These are phyloP conservation scores for Eucalyptus lansdowneana DNA, from an alignment of 345 rosid species.

Conservation along the genomic window DNA sequence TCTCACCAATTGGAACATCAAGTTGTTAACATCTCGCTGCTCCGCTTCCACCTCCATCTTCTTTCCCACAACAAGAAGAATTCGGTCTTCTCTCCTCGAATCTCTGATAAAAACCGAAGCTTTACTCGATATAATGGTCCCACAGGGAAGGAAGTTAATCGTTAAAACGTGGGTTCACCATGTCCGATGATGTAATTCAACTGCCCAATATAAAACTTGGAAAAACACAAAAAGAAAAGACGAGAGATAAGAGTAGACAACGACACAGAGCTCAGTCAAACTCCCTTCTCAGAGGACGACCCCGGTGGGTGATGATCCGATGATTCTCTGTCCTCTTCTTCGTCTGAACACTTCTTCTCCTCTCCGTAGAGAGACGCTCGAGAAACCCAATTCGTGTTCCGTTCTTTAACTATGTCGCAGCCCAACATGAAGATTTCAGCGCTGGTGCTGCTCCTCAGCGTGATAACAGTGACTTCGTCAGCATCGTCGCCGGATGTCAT, in stretches of 20 bases:
- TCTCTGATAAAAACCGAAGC: background rate
- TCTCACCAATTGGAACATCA: conserved; percentile 69
- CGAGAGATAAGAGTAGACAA: background rate
- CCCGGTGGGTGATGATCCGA: background rate
- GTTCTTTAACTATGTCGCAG: background rate
- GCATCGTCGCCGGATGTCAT: conserved; percentile 19
- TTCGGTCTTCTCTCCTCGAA: background rate
- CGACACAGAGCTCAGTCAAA: background rate
- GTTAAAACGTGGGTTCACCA: background rate
- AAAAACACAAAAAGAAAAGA: background rate
- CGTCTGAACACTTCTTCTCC: background rate
- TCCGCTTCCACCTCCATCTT: conserved; percentile 24
- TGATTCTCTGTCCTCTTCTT: background rate
- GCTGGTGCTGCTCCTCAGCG: conserved; percentile 2
- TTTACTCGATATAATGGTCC: conserved; percentile 2
- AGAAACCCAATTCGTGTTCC: background rate
- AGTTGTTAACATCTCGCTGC: conserved; percentile 26
- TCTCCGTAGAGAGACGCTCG: background rate
- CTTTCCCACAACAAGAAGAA: background rate
- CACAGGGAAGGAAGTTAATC: background rate
- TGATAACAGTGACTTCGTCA: background rate
- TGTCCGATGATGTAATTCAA: background rate
- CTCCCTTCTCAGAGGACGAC: background rate
- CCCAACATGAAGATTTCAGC: background rate
- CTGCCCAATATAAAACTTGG: background rate